A percentile compares a stretch with the other conserved stretches of the same genome.
Evolutionary conservation across 129 eudicot genomes (phyloP).

Genomic region (Lactuca sativa): DNA sequence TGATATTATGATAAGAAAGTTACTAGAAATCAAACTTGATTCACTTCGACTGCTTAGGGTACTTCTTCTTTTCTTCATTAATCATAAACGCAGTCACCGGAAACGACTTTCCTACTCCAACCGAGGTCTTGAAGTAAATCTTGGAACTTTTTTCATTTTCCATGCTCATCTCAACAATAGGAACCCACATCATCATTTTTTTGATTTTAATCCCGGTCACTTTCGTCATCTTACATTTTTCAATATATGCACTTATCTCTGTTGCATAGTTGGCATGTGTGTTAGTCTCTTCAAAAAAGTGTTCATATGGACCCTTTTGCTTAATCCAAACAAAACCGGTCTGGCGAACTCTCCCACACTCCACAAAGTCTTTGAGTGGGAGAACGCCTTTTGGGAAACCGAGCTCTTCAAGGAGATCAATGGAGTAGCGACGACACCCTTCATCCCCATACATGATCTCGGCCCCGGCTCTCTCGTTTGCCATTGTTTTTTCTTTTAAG

Average conservation of each 20-base stretch:
- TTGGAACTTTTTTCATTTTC: slow-evolving; percentile 39
- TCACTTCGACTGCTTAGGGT: slow-evolving; percentile 23
- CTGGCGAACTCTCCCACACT: slow-evolving; percentile 71
- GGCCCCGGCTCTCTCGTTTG: slow-evolving; percentile 48
- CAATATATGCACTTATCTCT: slow-evolving; percentile 75
- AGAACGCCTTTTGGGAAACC: slow-evolving; percentile 82
- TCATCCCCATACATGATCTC: slow-evolving; percentile 21
- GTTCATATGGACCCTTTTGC: slow-evolving; percentile 78
- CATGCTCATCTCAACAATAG: slow-evolving; percentile 65
- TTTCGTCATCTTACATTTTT: slow-evolving; percentile 73
- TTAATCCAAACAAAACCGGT: slow-evolving; percentile 85
- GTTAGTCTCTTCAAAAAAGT: slow-evolving; percentile 56
- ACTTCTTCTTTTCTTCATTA: slow-evolving; percentile 59
- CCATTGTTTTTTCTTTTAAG: slow-evolving; percentile 1
- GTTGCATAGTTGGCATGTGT: slow-evolving; percentile 59
- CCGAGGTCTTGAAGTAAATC: slow-evolving; percentile 70
- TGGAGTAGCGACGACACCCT: slow-evolving; percentile 52
- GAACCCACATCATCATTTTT: slow-evolving; percentile 79
- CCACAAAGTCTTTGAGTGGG: slow-evolving; percentile 71
- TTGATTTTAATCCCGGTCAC: slow-evolving; percentile 86
- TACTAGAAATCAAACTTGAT: background rate
- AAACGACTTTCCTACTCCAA: slow-evolving; percentile 62
- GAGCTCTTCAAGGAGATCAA: slow-evolving; percentile 58
- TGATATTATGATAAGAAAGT: background rate
- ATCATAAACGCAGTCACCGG: slow-evolving; percentile 73